phyloP scores from a whole-genome alignment of 2,329 filamentous ascomycete species.

The Paecilomyces sp. region DNA sequence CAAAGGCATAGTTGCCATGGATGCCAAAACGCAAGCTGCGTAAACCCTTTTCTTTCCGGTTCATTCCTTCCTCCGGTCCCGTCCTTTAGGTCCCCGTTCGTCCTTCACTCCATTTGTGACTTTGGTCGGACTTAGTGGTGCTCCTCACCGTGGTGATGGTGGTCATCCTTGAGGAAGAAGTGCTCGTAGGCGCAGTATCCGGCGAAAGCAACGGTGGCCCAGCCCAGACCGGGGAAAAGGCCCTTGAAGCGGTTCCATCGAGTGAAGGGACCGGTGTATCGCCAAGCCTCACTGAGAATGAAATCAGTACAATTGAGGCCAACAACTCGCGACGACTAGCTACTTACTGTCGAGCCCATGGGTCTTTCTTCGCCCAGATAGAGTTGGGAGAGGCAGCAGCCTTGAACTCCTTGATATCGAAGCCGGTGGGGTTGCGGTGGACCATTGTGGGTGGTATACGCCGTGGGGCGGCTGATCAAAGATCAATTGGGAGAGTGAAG shows the following conservation, averaged over 20 bases:
- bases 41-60: background rate
- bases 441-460: slow-evolving; percentile 39
- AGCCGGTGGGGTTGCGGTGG: slow-evolving; percentile 72
- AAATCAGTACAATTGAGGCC: slow-evolving; percentile 10
- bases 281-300: slow-evolving; percentile 74
- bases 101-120: background rate
- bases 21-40: background rate
- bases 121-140: slow-evolving; percentile 46
- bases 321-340: background rate
- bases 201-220: slow-evolving; percentile 83
- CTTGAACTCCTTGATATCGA: slow-evolving; percentile 76
- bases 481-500: slow-evolving; percentile 7
- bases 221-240: slow-evolving; percentile 83
- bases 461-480: background rate
- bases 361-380: slow-evolving; percentile 45
- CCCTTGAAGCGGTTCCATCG: slow-evolving; percentile 83
- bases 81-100: background rate
- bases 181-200: slow-evolving; percentile 87
- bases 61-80: slow-evolving; percentile 1
- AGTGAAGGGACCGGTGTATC: slow-evolving; percentile 83
- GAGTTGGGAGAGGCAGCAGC: slow-evolving; percentile 57
- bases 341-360: slow-evolving; percentile 56
- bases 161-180: slow-evolving; percentile 68
- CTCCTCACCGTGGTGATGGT: slow-evolving; percentile 48
- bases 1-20: background rate